Conservation (phyloP, 768 basidiomycete genomes). For the Glaciozyma martinii region DNA sequence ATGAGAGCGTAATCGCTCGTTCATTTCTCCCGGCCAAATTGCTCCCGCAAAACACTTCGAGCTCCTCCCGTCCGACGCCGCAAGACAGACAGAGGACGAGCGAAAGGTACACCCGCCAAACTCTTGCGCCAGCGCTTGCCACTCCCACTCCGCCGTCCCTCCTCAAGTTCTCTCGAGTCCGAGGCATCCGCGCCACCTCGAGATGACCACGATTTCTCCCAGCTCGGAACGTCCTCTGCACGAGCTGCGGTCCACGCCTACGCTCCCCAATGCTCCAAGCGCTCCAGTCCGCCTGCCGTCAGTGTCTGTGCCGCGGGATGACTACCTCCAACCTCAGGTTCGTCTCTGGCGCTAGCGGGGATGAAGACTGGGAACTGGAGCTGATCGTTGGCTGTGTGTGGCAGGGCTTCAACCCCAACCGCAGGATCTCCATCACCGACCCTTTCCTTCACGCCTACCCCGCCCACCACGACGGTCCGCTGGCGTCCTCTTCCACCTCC, state of each 20-base stretch:
- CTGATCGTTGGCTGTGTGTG: not conserved
- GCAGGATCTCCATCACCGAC: constrained; percentile 23
- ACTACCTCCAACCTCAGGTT: not conserved
- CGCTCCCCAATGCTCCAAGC: not conserved
- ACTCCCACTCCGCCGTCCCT: too few relatives aligned
- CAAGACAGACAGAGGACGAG: too few relatives aligned
- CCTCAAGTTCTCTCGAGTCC: too few relatives aligned
- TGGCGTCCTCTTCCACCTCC: not conserved
- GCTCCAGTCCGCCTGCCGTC: not conserved
- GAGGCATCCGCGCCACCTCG: too few relatives aligned
- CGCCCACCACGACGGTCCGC: not conserved
- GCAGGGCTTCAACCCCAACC: constrained; percentile 7
- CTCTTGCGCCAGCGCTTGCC: too few relatives aligned
- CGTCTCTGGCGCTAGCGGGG: not conserved
- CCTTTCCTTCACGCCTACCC: constrained; percentile 30
- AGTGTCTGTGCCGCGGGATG: not conserved
- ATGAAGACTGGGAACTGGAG: not conserved
- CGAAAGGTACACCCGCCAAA: too few relatives aligned
- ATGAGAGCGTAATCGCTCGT: too few relatives aligned
- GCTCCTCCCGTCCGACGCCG: too few relatives aligned
- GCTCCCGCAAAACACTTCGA: too few relatives aligned
- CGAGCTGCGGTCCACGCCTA: not conserved
- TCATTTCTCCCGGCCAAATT: too few relatives aligned
- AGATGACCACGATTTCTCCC: not conserved
- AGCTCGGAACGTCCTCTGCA: not conserved